Conservation (phyloP, 345 rosid genomes). For the Linum lewisii region DNA sequence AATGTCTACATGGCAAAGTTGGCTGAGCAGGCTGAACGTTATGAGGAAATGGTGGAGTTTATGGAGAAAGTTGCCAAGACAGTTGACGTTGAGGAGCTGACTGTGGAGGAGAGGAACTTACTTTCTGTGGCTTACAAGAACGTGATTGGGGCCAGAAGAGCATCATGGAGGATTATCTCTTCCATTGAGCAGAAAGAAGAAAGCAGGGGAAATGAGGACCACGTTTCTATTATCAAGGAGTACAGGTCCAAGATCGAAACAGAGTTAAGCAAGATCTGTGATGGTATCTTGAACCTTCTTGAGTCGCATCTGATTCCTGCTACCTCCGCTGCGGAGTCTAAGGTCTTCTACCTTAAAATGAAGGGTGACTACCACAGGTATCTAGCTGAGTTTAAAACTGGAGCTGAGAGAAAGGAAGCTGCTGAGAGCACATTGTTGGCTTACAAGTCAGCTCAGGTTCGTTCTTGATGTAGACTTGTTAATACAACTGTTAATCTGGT, state of each 20-base stretch:
- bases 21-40: slow-evolving; percentile 96
- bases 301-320: slow-evolving; percentile 84
- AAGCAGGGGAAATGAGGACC: slow-evolving; percentile 81
- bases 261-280: slow-evolving; percentile 87
- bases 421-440: slow-evolving; percentile 95
- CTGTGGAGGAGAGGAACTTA: slow-evolving; percentile 91
- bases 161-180: slow-evolving; percentile 98
- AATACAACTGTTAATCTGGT: neutral
- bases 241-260: slow-evolving; percentile 82
- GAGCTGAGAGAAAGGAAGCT: slow-evolving; percentile 90
- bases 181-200: slow-evolving; percentile 99
- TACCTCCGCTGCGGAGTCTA: slow-evolving; percentile 78
- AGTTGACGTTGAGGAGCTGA: slow-evolving; percentile 71
- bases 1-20: slow-evolving; percentile 92
- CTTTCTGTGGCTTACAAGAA: slow-evolving; percentile 97
- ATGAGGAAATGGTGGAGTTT: slow-evolving; percentile 95
- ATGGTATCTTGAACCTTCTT: slow-evolving; percentile 74
- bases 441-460: slow-evolving; percentile 93
- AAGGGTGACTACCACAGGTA: slow-evolving; percentile 94
- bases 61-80: slow-evolving; percentile 95
- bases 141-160: slow-evolving; percentile 97
- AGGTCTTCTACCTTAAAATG: slow-evolving; percentile 95
- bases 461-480: neutral
- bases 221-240: slow-evolving; percentile 65
- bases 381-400: slow-evolving; percentile 93